Percentiles rank a stretch among this genome's conserved stretches.
These are phyloP conservation scores for Albugo laibachii DNA, from an alignment of 352 stramenopile genomes.

Conservation along the genomic window DNA sequence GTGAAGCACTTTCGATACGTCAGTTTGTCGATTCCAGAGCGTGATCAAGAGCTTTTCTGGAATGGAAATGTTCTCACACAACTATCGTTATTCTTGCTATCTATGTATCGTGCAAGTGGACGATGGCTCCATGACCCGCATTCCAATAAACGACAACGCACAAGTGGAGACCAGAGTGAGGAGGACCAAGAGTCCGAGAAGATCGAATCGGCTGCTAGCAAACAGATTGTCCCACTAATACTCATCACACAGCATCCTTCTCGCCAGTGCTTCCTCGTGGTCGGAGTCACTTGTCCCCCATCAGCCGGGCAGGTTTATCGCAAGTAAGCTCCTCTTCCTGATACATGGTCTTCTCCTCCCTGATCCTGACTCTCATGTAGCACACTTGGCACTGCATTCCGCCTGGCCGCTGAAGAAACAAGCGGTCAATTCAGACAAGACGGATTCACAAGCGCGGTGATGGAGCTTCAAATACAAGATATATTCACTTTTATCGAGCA, in stretches of 20 bases:
- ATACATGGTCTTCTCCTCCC: background rate
- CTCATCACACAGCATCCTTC: conserved; percentile 76
- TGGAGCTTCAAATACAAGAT: conserved; percentile 88
- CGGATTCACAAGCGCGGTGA: conserved; percentile 89
- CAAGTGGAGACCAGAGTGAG: conserved; percentile 3
- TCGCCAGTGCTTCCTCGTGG: conserved; percentile 85
- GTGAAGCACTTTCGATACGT: conserved; percentile 96
- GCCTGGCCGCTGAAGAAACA: conserved; percentile 83
- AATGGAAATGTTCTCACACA: conserved; percentile 87
- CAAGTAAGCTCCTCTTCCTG: conserved; percentile 27
- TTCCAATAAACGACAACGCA: conserved; percentile 15
- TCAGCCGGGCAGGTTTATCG: conserved; percentile 74
- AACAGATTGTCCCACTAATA: conserved; percentile 52
- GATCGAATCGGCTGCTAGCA: conserved; percentile 9
- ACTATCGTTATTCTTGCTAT: conserved; percentile 87
- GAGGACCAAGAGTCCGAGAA: conserved; percentile 10
- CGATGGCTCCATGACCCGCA: conserved; percentile 68
- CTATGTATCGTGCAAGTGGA: conserved; percentile 88
- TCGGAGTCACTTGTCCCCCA: conserved; percentile 87
- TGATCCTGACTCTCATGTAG: conserved; percentile 13
- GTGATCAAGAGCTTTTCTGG: conserved; percentile 79
- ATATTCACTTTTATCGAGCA: conserved; percentile 94
- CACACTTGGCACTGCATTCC: conserved; percentile 86
- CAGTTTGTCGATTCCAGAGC: conserved; percentile 75
- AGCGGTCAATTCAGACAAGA: conserved; percentile 86